Evolutionary conservation across 2,329 filamentous ascomycete genomes (phyloP), one percentile per base, ranked within the genome.

Genomic region (Emmonsiellopsis sp.): DNA sequence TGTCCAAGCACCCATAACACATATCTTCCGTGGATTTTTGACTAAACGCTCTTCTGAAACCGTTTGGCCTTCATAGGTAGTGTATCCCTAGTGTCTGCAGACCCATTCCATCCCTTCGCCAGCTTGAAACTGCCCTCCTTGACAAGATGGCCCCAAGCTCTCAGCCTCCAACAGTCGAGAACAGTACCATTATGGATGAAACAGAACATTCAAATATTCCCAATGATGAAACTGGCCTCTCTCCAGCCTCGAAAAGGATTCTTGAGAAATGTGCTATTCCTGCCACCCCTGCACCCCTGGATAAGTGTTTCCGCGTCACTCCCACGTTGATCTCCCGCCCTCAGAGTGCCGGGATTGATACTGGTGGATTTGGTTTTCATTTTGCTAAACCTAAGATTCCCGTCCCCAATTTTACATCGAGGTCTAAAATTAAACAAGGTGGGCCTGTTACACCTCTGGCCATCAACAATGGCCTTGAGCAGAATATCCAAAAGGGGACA

Each of bases 261-360:
- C 41, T 61, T 37, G 57, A 63, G 16, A 57, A 61, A 38, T 57
- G 49, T 16, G 38, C 55, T 41, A 51, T 55, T 2, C 15, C 57
- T 32, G n/a, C 60, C n/a, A 41, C 54, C 41, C 35, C 53, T 15
- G 31, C 49, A 32, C 16, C n/a, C 8, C 37, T 42, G 13, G 52
- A 42, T 35, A 59, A 51, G 11, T 40, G 50, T 9, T 52, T 54
- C 40, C 54, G 54, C 31, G 30, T 50, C 2, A 52, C 56, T 15
- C 58, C 63, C 26, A 50, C 64, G 7, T 56, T 70, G 35, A 63
- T 70, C 54, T 59, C 66, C 41, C 65, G 68, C 1, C 68, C 67
- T 10, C 51, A 59, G 16, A 68, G 60, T 42, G 65, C 64, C 6
- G 62, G 59, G 1, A 54, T 67, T 26, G 63, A 70, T 43, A 45